phyloP scores from a whole-genome alignment of 2,329 filamentous ascomycete species.

The Colletotrichum trifolii region DNA sequence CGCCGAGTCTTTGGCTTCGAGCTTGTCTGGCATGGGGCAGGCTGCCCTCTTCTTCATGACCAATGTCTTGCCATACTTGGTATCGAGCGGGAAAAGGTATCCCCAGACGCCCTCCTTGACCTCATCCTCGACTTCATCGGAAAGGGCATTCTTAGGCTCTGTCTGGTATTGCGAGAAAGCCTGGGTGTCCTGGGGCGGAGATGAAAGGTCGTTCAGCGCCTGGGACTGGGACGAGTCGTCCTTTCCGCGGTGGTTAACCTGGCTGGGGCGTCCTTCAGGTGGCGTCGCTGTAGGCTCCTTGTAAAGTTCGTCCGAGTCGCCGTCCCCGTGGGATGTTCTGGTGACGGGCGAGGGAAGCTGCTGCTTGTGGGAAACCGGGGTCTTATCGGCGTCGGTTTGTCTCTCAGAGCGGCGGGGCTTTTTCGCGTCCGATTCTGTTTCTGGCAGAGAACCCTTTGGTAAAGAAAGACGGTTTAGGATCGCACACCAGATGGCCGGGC shows the following conservation, averaged over 20 bases:
- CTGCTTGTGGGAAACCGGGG: slow-evolving; percentile 70
- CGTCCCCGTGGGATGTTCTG: slow-evolving; percentile 52
- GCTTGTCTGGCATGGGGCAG: slow-evolving; percentile 70
- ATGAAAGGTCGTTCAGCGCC: slow-evolving; percentile 51
- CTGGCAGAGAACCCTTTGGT: slow-evolving; percentile 72
- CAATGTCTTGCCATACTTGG: slow-evolving; percentile 72
- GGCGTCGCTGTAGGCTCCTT: slow-evolving; percentile 81
- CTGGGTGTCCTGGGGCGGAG: slow-evolving; percentile 72
- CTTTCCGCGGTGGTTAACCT: slow-evolving; percentile 61
- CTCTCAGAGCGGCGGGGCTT: slow-evolving; percentile 85
- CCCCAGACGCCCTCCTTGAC: slow-evolving; percentile 91
- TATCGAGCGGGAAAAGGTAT: slow-evolving; percentile 86
- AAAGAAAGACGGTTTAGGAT: slow-evolving; percentile 38
- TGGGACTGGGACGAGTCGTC: slow-evolving; percentile 61
- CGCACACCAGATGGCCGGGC: slow-evolving; percentile 36
- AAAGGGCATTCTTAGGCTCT: slow-evolving; percentile 76
- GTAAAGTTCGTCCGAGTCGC: slow-evolving; percentile 57
- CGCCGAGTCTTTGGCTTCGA: slow-evolving; percentile 52
- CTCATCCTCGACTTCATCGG: slow-evolving; percentile 88
- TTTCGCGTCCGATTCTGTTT: slow-evolving; percentile 76
- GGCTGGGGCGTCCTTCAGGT: slow-evolving; percentile 68
- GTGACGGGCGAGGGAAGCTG: slow-evolving; percentile 87
- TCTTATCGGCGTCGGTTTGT: slow-evolving; percentile 65
- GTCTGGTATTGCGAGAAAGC: slow-evolving; percentile 77
- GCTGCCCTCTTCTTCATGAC: slow-evolving; percentile 80